Evolutionary conservation across 2,329 filamentous ascomycete genomes (phyloP).

Genomic region (Epichloe baconii): DNA sequence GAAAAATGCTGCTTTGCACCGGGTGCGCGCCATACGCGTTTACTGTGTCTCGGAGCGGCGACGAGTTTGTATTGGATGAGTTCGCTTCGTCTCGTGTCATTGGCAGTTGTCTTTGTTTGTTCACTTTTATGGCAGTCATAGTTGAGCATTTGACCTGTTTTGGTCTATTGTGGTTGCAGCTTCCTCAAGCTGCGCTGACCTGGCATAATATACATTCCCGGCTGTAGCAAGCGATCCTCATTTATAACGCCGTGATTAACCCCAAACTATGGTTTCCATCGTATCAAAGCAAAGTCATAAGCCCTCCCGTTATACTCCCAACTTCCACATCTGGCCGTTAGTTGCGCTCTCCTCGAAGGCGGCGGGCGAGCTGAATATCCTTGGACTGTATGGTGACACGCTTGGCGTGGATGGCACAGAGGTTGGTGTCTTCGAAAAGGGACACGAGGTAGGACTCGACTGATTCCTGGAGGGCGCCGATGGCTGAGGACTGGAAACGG

Average conservation of each 20-base stretch:
- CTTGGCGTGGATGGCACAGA: conserved; percentile 98
- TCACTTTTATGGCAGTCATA: background rate
- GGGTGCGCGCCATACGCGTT: too few species aligned
- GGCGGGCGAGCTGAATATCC: conserved; percentile 92
- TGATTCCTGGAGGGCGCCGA: conserved; percentile 94
- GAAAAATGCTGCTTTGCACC: too few species aligned
- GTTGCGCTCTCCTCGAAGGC: conserved; percentile 88
- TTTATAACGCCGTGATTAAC: conserved; percentile 34
- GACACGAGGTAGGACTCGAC: conserved; percentile 98
- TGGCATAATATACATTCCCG: conserved; percentile 31
- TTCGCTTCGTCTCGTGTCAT: too few species aligned
- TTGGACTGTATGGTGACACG: conserved; percentile 97
- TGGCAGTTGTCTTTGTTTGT: rapidly evolving
- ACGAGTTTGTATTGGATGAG: background rate
- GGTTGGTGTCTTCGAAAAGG: conserved; percentile 95
- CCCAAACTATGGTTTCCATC: conserved; percentile 25
- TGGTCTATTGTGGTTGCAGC: conserved; percentile 13
- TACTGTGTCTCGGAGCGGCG: rapidly evolving
- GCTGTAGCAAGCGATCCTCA: conserved; percentile 26
- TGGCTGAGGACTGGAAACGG: conserved; percentile 96
- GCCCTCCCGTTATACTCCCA: conserved; percentile 13
- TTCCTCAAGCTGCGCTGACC: conserved; percentile 12
- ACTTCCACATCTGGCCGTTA: conserved; percentile 31
- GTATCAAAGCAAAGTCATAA: conserved; percentile 28
- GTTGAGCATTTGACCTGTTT: background rate